Evolutionary conservation across 192 early-diverging fungal genomes (phyloP), one percentile per base, ranked within the genome.

Genomic region (Thamnidium elegans): DNA sequence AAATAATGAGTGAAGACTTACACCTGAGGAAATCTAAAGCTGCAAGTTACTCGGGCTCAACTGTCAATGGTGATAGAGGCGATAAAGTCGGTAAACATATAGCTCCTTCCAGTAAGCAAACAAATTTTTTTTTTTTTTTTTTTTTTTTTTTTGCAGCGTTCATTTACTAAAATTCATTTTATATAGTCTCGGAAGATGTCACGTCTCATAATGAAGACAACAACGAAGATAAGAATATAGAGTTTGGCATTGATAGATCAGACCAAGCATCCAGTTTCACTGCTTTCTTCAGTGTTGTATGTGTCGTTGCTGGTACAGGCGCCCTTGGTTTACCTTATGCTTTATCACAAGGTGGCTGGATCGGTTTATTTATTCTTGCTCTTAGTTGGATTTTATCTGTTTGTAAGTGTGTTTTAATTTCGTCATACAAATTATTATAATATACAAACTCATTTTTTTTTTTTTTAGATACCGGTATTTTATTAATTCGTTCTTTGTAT

Each of bases 251-350:
- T 56, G 55, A 56, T 34, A 15, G 55, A 17, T 34, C 55, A 39
- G 32, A 56, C 15, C 55, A 56, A 56, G 64, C 53, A 9, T 65
- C 63, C 15, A 55, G 45, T 14, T 56, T 65, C 43, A 65, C 64
- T 7, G 82, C 78, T 11, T 83, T 78, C 46, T 70, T 79, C 15
- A 82, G 79, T 65, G 71, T 86, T 9, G 73, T 82, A 9, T 92
- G 90, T 68, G 84, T 88, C 19, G 83, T 88, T 39, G 88, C 87
- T 15, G 90, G 90, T 51, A 89, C 87, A 13, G 93, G 93, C 14
- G 82, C 91, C 26, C 81, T 93, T 26, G 91, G 92, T 67, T 76
- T 95, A 30, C 93, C 93, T 6, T 93, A 88, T 70, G 87, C 92
- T 6, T 77, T 95, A 14, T 81, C 68, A 45, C 76, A 86, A 46